Evolutionary conservation across 139 green algal species (phyloP).

Genomic region (Diplosphaera chodatii): DNA sequence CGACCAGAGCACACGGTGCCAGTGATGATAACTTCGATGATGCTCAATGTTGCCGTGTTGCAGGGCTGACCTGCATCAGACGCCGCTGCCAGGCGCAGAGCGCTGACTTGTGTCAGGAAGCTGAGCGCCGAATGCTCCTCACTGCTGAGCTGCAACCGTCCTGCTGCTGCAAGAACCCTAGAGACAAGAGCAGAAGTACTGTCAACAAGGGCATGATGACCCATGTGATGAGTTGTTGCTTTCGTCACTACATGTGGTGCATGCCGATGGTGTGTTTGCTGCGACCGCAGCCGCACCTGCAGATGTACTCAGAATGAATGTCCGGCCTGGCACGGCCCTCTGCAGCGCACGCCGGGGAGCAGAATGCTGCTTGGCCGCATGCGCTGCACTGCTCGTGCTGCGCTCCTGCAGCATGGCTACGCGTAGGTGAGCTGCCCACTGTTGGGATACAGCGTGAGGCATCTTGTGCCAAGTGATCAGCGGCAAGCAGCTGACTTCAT

Average conservation of each 20-base stretch:
- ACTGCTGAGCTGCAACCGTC: neutral
- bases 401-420: neutral
- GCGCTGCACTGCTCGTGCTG: constrained; percentile 11
- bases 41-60: neutral
- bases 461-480: no score
- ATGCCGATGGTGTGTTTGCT: no score
- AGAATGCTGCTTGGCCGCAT: constrained; percentile 42
- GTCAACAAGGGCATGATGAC: no score
- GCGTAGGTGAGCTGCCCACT: neutral
- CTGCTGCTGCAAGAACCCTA: neutral
- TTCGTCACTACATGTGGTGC: no score
- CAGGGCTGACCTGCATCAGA: neutral
- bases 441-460: no score
- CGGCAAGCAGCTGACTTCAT: no score
- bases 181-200: neutral
- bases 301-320: constrained; percentile 36
- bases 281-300: constrained; percentile 31
- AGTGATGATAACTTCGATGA: no score
- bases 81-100: neutral
- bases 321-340: constrained; percentile 16
- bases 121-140: neutral
- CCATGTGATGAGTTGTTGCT: no score
- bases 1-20: no score
- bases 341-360: constrained; percentile 27
- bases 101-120: neutral